Evolutionary conservation across 106 monocot genomes (phyloP).

Genomic region (Apostasia shenzhenica): DNA sequence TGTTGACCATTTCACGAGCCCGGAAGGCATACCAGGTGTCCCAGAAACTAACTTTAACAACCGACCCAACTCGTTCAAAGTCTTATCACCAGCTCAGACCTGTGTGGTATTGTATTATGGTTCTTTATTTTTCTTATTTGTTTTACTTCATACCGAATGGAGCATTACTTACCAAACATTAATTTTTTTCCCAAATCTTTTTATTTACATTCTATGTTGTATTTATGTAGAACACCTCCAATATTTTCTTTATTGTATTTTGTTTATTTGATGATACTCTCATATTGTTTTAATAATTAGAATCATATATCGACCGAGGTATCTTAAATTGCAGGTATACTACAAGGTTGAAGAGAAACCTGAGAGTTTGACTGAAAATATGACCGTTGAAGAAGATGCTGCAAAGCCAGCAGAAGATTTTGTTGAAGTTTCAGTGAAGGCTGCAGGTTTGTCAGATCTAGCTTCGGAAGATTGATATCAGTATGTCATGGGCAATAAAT

Average conservation of each 20-base stretch:
- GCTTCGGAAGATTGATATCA: no score
- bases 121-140: neutral
- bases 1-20: constrained; percentile 82
- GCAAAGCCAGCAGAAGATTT: no score
- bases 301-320: neutral
- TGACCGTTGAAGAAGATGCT: no score
- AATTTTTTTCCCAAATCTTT: neutral
- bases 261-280: no score
- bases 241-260: no score
- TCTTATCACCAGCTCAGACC: constrained; percentile 65
- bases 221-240: no score
- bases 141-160: neutral
- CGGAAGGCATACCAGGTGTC: constrained; percentile 75
- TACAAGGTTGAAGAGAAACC: constrained; percentile 46
- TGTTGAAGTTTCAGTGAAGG: no score
- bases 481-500: no score
- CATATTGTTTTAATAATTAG: neutral
- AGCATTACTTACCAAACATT: neutral
- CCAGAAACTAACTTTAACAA: constrained; percentile 90
- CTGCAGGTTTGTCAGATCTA: no score
- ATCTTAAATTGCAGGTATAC: constrained; percentile 48
- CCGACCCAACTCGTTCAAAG: constrained; percentile 87
- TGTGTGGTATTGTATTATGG: constrained; percentile 48
- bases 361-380: neutral
- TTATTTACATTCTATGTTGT: no score